Base-by-base conservation (phyloP, 257 asterid genomes). In the Scutellaria baicalensis region DNA sequence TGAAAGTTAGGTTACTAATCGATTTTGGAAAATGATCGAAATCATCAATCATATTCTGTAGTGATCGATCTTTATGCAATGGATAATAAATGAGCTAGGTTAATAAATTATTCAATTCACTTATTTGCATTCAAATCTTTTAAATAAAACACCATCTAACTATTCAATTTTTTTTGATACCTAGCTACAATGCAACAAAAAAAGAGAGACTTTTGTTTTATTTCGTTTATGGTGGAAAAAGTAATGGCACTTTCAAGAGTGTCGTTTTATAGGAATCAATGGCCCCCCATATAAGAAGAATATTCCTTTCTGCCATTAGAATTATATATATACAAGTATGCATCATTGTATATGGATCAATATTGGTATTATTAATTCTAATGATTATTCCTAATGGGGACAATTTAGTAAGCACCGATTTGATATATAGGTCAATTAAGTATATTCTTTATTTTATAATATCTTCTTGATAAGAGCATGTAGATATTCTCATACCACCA, bases 201-300 rank as follows among this genome's bases (percentile, higher is more conserved):
- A 65, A 77, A 74, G 68, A 52, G 45, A 36, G 48, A n/a, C n/a
- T n/a, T 50, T 74, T 74, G 83, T 69, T 74, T 69, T 16, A 27
- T 66, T 43, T 71, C 68, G 56, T n/a, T 31, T 5, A 43, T 54
- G 49, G 10, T 21, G 12, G 5, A 56, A 70, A 57, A 7, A 56
- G 54, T 64, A 47, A 43, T 49, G 38, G 48, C 57, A 39, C 23
- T 63, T 63, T 55, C 36, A 12, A 35, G 67, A 44, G 9, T 68
- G 44, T 59, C 48, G 21, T 33, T 48, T 7, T 4, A 58, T 12
- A 39, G 48, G 68, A 68, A 68, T 18, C 52, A 57, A 49, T 48
- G 81, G 73, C 16, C 49, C 73, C 74, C 72, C 65, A 12, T 59
- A 14, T 3, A 10, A 63, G 79, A 10, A 58, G 79, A 76, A 80